Conservation (phyloP, 306 rosid genomes). For the Corylus heterophylla region DNA sequence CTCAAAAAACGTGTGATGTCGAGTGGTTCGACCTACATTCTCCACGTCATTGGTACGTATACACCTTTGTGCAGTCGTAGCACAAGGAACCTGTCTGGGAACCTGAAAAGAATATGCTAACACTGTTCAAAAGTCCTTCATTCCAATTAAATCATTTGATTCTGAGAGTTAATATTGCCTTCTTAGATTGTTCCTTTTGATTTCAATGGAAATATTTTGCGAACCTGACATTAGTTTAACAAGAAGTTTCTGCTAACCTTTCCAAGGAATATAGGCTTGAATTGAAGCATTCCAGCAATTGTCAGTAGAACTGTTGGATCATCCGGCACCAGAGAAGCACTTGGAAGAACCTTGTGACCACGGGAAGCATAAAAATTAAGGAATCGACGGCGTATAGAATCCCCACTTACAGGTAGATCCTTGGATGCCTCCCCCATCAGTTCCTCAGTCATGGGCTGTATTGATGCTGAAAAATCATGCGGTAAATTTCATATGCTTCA, state of each 20-base stretch:
- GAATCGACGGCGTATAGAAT: slow-evolving; percentile 69
- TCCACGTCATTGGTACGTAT: slow-evolving; percentile 85
- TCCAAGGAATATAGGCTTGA: slow-evolving; percentile 88
- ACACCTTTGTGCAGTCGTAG: slow-evolving; percentile 87
- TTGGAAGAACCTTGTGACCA: slow-evolving; percentile 81
- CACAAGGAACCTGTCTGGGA: slow-evolving; percentile 72
- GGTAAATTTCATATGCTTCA: slow-evolving; percentile 19
- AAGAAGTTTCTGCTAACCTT: slow-evolving; percentile 42
- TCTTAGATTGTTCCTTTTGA: neutral
- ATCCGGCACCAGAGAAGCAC: slow-evolving; percentile 91
- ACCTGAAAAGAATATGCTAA: slow-evolving; percentile 37
- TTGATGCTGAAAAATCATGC: slow-evolving; percentile 50
- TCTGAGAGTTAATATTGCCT: neutral
- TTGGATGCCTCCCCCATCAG: slow-evolving; percentile 33
- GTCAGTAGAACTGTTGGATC: slow-evolving; percentile 90
- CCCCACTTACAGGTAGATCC: slow-evolving; percentile 57
- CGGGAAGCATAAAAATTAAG: slow-evolving; percentile 78
- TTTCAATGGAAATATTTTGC: neutral
- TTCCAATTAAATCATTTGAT: neutral
- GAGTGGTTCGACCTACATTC: slow-evolving; percentile 83
- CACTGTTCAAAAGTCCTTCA: neutral
- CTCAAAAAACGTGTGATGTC: slow-evolving; percentile 93
- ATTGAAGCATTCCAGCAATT: slow-evolving; percentile 99
- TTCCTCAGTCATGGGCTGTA: slow-evolving; percentile 50
- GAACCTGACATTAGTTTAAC: neutral